Percentiles rank a stretch among this genome's conserved stretches.
Conservation (phyloP, 345 rosid genomes). For the Citrus unshiu region DNA sequence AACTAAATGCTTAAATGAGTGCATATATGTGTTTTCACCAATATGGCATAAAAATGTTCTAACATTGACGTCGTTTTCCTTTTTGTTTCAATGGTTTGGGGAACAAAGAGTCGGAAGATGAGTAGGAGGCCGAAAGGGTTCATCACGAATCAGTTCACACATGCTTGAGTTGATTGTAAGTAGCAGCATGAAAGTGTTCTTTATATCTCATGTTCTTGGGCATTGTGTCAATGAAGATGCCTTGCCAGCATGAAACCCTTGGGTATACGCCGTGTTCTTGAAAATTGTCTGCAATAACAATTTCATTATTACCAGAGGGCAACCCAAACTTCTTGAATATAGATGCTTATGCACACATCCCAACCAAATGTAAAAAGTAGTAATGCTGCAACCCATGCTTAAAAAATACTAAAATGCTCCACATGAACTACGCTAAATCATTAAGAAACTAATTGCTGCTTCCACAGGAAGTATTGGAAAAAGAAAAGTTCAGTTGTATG, state of each 20-base stretch:
- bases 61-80: background rate
- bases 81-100: background rate
- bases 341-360: background rate
- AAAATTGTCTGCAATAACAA: conserved; percentile 56
- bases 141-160: background rate
- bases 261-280: conserved; percentile 77
- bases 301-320: background rate
- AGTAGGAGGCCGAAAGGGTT: background rate
- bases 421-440: background rate
- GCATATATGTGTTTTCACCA: background rate
- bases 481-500: background rate
- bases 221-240: conserved; percentile 1
- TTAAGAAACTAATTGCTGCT: background rate
- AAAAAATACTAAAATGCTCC: background rate
- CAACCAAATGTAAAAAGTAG: background rate
- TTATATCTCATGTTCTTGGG: background rate
- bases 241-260: conserved; percentile 77
- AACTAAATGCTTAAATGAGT: background rate
- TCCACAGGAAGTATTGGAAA: background rate
- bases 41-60: background rate
- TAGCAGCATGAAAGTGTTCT: background rate
- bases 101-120: background rate
- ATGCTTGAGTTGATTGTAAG: conserved; percentile 32
- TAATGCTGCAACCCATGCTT: background rate
- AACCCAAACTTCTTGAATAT: conserved; percentile 8